These are phyloP conservation scores for Tolypocladium endophyticum DNA, from an alignment of 2,329 filamentous ascomycete species.

Conservation along the genomic window DNA sequence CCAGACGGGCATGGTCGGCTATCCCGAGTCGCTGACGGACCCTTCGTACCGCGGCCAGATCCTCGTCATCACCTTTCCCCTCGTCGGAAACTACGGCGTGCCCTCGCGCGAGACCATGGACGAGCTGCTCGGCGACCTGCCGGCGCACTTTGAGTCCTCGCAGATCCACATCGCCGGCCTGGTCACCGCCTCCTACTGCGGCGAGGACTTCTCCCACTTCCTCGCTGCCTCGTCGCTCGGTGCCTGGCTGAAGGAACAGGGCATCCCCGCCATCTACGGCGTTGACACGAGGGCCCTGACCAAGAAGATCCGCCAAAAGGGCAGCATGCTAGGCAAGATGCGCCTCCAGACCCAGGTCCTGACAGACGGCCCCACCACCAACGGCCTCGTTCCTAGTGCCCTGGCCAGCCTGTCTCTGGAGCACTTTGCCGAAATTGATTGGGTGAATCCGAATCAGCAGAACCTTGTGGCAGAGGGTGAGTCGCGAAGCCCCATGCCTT, in stretches of 20 bases:
- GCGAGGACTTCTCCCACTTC: conserved; percentile 92
- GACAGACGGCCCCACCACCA: conserved; percentile 28
- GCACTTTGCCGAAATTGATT: conserved; percentile 70
- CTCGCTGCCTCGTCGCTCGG: conserved; percentile 84
- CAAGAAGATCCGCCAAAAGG: conserved; percentile 86
- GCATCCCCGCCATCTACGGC: conserved; percentile 85
- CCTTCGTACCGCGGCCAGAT: conserved; percentile 89
- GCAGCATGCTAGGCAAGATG: conserved; percentile 92
- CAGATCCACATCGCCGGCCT: conserved; percentile 92
- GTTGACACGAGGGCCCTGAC: conserved; percentile 90
- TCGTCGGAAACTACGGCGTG: conserved; percentile 96
- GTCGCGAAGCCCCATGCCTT: conserved; percentile 20
- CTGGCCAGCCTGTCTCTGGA: conserved; percentile 16
- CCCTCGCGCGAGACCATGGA: conserved; percentile 79
- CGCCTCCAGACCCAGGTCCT: conserved; percentile 51
- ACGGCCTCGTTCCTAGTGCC: conserved; percentile 27
- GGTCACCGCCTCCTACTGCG: conserved; percentile 82
- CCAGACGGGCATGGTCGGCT: conserved; percentile 98
- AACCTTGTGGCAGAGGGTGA: conserved; percentile 94
- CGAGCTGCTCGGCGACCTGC: conserved; percentile 72
- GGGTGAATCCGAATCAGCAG: conserved; percentile 83
- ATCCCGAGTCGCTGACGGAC: conserved; percentile 86
- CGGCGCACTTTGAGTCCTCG: conserved; percentile 84
- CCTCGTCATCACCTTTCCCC: conserved; percentile 88
- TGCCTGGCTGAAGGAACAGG: conserved; percentile 92